These are phyloP conservation scores for Tilletia horrida DNA, from an alignment of 1,284 basidiomycete species.

Conservation along the genomic window DNA sequence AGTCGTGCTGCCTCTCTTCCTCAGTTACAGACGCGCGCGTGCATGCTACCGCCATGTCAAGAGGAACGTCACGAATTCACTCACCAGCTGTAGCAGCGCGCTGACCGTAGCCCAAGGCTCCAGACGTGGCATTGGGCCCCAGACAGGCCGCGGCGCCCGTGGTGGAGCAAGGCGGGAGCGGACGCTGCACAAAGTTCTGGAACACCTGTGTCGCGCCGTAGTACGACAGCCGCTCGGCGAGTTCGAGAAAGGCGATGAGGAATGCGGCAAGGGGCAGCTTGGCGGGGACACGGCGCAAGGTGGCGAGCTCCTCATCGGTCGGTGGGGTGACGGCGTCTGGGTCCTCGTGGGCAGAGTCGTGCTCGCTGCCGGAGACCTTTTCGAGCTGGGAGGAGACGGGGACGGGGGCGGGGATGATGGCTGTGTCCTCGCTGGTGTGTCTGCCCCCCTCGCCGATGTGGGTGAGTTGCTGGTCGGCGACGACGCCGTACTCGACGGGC, in stretches of 20 bases:
- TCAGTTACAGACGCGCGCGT: too few species aligned
- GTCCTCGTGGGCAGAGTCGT: neutral
- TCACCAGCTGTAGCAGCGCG: slow-evolving; percentile 41
- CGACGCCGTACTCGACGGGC: neutral
- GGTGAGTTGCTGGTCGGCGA: neutral
- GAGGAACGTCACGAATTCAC: neutral
- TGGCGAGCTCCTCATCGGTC: slow-evolving; percentile 45
- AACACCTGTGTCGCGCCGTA: slow-evolving; percentile 50
- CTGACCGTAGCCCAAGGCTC: slow-evolving; percentile 50
- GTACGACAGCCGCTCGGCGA: slow-evolving; percentile 54
- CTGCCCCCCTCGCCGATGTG: neutral
- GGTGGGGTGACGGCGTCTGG: slow-evolving; percentile 24
- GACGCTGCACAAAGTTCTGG: slow-evolving; percentile 50
- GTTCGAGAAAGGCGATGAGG: slow-evolving; percentile 50
- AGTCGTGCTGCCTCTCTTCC: too few species aligned
- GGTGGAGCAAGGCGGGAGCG: slow-evolving; percentile 35
- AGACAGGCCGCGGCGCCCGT: slow-evolving; percentile 33
- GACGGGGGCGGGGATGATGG: slow-evolving; percentile 4
- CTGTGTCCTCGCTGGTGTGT: neutral
- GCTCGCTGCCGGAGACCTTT: neutral
- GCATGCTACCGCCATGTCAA: too few species aligned
- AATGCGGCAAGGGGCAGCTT: slow-evolving; percentile 44
- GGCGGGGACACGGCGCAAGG: slow-evolving; percentile 47
- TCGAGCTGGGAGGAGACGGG: slow-evolving; percentile 10
- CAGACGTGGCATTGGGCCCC: slow-evolving; percentile 30